Evolutionary conservation across 306 rosid genomes (phyloP).

Genomic region (Castanea mollissima): DNA sequence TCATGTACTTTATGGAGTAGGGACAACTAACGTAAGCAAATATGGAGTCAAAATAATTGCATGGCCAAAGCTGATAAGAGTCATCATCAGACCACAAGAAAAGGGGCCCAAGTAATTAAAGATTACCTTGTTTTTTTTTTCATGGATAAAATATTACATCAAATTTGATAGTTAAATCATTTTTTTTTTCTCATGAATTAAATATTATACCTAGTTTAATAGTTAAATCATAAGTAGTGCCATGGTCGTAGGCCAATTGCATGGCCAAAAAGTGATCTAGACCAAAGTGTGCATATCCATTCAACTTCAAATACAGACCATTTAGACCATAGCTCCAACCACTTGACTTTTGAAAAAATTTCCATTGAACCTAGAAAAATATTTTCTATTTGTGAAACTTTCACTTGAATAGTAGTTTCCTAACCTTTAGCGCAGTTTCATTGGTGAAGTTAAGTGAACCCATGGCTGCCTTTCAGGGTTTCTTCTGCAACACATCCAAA

Average conservation of each 20-base stretch:
- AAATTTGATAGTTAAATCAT: no score
- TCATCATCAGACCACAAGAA: background rate
- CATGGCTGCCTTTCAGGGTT: slow-evolving; percentile 22
- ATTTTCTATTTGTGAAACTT: background rate
- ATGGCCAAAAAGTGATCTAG: no score
- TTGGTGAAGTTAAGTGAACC: background rate
- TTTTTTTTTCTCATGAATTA: background rate
- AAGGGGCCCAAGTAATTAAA: background rate
- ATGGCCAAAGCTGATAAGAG: no score
- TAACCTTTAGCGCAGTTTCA: slow-evolving; percentile 30
- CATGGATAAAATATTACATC: background rate
- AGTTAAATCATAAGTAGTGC: no score
- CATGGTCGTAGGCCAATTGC: no score
- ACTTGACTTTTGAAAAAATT: background rate
- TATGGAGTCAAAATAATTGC: no score
- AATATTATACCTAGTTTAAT: background rate
- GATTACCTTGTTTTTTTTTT: background rate
- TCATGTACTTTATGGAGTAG: no score
- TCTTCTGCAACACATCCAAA: slow-evolving; percentile 25
- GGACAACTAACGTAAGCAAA: no score
- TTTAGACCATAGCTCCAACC: background rate
- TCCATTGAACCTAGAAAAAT: no score
- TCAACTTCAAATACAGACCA: background rate
- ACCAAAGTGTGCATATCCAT: background rate
- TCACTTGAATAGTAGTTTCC: background rate